phyloP scores from a whole-genome alignment of 192 early-diverging fungal species.

The Podila minutissima region DNA sequence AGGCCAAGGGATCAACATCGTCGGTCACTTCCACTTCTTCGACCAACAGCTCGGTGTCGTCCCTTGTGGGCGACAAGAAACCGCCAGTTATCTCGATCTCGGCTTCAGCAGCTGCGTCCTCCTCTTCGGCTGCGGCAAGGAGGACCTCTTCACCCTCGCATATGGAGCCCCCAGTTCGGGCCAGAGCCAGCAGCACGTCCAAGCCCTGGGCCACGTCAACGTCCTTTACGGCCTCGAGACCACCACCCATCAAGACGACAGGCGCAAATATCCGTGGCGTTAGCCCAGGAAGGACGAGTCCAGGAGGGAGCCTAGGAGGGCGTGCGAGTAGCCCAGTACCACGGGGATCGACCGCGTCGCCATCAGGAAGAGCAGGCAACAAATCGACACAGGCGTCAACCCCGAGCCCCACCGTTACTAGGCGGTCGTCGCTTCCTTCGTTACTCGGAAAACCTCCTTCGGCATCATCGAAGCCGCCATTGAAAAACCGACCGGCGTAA shows the following conservation, averaged over 20 bases:
- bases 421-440: too few species aligned
- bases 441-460: too few species aligned
- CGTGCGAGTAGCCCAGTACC: not conserved
- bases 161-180: not conserved
- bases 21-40: not conserved
- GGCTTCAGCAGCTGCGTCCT: not conserved
- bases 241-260: not conserved
- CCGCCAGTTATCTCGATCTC: not conserved
- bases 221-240: not conserved
- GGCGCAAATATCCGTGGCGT: not conserved
- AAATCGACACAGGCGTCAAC: too few species aligned
- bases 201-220: not conserved
- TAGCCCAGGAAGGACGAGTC: not conserved
- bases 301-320: not conserved
- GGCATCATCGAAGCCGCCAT: too few species aligned
- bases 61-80: not conserved
- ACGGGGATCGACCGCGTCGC: too few species aligned
- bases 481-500: too few species aligned
- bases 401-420: too few species aligned
- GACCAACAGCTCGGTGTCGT: not conserved
- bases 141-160: not conserved
- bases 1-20: conserved; percentile 5
- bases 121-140: not conserved
- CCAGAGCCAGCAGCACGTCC: not conserved
- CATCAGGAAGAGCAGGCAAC: too few species aligned